phyloP scores from a whole-genome alignment of 208 protist species.

The Crithidia sp. region DNA sequence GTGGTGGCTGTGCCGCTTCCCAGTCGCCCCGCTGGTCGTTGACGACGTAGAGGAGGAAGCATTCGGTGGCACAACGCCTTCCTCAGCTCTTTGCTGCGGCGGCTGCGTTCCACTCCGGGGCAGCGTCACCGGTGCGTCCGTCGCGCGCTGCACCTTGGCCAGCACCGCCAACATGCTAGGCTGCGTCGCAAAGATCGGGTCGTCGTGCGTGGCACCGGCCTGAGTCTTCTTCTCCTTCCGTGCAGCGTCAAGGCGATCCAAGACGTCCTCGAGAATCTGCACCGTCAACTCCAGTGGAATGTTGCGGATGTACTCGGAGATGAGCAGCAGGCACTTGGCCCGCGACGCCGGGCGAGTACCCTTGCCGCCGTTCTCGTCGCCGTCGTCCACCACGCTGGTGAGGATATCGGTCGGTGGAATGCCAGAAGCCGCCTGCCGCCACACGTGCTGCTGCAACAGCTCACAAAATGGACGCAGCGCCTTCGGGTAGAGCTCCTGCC shows the following conservation, averaged over 20 bases:
- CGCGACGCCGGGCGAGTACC: constrained; percentile 12
- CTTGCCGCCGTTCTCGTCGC: neutral
- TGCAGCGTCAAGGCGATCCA: constrained; percentile 55
- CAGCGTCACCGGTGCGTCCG: constrained; percentile 49
- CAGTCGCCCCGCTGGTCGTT: neutral
- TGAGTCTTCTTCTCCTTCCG: constrained; percentile 2
- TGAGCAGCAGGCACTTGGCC: constrained; percentile 71
- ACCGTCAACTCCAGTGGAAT: constrained; percentile 83
- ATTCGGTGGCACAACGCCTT: neutral
- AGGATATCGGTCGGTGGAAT: constrained; percentile 78
- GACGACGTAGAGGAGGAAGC: neutral
- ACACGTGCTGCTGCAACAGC: constrained; percentile 59
- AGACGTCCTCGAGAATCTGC: constrained; percentile 69
- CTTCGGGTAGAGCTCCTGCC: constrained; percentile 37
- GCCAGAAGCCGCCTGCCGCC: constrained; percentile 68
- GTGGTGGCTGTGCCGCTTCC: constrained; percentile 10
- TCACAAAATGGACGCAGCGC: constrained; percentile 50
- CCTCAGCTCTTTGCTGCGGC: neutral
- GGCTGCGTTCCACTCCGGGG: constrained; percentile 16
- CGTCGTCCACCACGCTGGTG: constrained; percentile 33
- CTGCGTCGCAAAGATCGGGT: constrained; percentile 44
- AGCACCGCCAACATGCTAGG: constrained; percentile 84
- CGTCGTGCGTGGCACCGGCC: constrained; percentile 20
- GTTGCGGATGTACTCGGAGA: constrained; percentile 88
- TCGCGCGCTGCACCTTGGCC: constrained; percentile 86